Conservation (phyloP, 257 asterid species). For the Mitragyna speciosa region DNA sequence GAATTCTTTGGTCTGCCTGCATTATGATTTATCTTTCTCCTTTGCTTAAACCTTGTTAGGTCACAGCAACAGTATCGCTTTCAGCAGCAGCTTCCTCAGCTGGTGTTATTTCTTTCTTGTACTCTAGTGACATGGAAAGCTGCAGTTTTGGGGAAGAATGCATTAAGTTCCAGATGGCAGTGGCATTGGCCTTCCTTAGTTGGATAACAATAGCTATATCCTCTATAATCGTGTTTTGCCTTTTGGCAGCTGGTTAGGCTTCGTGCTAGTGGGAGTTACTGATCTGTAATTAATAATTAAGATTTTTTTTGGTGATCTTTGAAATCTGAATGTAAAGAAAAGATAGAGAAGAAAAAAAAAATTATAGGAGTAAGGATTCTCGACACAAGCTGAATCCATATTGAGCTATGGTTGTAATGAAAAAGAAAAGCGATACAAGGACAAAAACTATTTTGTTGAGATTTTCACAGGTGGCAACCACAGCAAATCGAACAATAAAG, state of each 20-base stretch:
- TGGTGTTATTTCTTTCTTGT: conserved; percentile 47
- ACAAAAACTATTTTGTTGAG: neutral
- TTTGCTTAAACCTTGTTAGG: conserved; percentile 31
- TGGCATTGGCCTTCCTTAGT: conserved; percentile 49
- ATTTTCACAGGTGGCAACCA: neutral
- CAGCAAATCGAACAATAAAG: neutral
- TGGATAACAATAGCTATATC: conserved; percentile 47
- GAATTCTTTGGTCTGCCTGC: neutral
- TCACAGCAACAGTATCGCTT: conserved; percentile 49
- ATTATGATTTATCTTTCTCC: neutral
- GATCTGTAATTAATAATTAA: neutral
- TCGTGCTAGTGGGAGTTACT: neutral
- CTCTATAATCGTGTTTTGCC: conserved; percentile 49
- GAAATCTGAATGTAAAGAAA: conserved; percentile 18
- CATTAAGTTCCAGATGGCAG: conserved; percentile 46
- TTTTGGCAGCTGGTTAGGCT: conserved; percentile 50
- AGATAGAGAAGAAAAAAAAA: neutral
- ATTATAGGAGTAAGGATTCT: neutral
- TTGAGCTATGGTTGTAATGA: neutral
- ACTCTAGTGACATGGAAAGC: conserved; percentile 43
- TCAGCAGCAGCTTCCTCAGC: conserved; percentile 60
- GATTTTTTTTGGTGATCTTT: conserved; percentile 16
- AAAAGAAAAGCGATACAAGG: neutral
- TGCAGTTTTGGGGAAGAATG: conserved; percentile 50
- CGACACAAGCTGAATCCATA: neutral